A percentile compares a stretch with the other conserved stretches of the same genome.
Evolutionary conservation across 768 basidiomycete species (phyloP).

Genomic region (Mycena haematopus): DNA sequence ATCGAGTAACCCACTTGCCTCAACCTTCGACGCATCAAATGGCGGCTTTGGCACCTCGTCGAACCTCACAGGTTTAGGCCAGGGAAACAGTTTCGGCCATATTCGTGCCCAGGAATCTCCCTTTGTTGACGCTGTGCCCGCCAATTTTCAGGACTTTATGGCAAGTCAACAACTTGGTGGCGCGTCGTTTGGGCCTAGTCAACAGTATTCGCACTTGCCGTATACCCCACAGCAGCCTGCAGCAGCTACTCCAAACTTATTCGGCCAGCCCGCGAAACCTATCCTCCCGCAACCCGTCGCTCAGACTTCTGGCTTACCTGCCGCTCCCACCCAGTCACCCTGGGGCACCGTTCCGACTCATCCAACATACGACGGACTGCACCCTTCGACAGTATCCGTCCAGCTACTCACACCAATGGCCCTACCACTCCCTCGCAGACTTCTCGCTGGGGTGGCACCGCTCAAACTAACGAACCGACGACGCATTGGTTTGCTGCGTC

Average conservation of each 20-base stretch:
- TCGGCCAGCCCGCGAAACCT: constrained; percentile 27
- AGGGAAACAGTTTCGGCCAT: constrained; percentile 22
- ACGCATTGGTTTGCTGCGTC: constrained; percentile 64
- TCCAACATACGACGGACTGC: constrained; percentile 41
- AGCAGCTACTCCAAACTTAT: constrained; percentile 13
- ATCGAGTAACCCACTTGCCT: constrained; percentile 26
- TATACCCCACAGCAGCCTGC: constrained; percentile 23
- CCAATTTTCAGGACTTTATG: constrained; percentile 18
- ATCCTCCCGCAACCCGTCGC: constrained; percentile 27
- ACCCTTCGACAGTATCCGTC: constrained; percentile 52
- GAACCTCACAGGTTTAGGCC: constrained; percentile 16
- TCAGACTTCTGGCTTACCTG: constrained; percentile 25
- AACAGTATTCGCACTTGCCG: constrained; percentile 30
- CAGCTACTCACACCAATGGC: constrained; percentile 39
- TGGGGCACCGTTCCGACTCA: constrained; percentile 43
- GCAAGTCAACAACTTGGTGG: constrained; percentile 16
- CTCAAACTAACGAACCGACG: constrained; percentile 49
- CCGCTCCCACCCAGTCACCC: constrained; percentile 40
- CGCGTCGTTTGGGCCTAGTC: constrained; percentile 20
- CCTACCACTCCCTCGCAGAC: constrained; percentile 34
- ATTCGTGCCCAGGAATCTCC: constrained; percentile 18
- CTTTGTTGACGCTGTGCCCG: constrained; percentile 13
- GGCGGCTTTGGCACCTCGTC: constrained; percentile 20
- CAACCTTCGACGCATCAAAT: constrained; percentile 27
- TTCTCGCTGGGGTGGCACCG: constrained; percentile 47